A percentile compares a stretch with the other conserved stretches of the same genome.
Conservation (phyloP, 768 basidiomycete species). For the Chalciporus chontae region DNA sequence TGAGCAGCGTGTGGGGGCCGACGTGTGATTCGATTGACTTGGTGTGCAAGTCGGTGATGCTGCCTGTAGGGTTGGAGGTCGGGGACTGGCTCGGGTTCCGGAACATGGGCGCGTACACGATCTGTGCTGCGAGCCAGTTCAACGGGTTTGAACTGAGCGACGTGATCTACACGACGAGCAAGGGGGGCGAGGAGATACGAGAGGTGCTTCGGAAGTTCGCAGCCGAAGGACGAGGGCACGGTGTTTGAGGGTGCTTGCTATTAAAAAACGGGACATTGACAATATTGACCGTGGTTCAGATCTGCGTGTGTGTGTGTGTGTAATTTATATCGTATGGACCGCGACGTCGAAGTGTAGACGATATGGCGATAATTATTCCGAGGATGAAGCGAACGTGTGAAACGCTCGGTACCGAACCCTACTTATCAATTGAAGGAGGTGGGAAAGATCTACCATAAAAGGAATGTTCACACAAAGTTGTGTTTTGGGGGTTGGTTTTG, state of each 20-base stretch:
- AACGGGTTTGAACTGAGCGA: conserved; percentile 85
- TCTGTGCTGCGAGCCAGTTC: conserved; percentile 95
- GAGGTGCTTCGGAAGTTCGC: conserved; percentile 49
- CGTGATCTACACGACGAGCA: conserved; percentile 76
- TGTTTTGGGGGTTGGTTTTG: too few relatives aligned
- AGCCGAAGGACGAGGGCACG: conserved; percentile 38
- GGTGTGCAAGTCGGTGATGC: conserved; percentile 60
- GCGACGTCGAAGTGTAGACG: conserved; percentile 2
- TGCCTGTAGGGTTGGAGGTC: conserved; percentile 71
- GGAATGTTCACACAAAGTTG: neutral
- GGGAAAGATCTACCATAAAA: neutral
- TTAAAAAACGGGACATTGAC: neutral
- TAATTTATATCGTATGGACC: conserved; percentile 11
- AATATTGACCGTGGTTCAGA: neutral
- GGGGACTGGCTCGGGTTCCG: conserved; percentile 99
- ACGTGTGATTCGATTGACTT: conserved; percentile 98
- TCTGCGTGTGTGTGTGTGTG: conserved; percentile 2
- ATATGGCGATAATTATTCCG: conserved; percentile 13
- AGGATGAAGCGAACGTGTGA: neutral
- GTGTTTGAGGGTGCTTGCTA: conserved; percentile 9
- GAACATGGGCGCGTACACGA: conserved; percentile 99
- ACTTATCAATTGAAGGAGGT: neutral
- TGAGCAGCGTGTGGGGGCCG: conserved; percentile 92
- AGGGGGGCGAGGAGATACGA: conserved; percentile 49
- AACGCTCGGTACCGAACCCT: conserved; percentile 12